Base-by-base conservation (phyloP, 2,329 filamentous ascomycete genomes). In the Pseudocercospora fijiensis region DNA sequence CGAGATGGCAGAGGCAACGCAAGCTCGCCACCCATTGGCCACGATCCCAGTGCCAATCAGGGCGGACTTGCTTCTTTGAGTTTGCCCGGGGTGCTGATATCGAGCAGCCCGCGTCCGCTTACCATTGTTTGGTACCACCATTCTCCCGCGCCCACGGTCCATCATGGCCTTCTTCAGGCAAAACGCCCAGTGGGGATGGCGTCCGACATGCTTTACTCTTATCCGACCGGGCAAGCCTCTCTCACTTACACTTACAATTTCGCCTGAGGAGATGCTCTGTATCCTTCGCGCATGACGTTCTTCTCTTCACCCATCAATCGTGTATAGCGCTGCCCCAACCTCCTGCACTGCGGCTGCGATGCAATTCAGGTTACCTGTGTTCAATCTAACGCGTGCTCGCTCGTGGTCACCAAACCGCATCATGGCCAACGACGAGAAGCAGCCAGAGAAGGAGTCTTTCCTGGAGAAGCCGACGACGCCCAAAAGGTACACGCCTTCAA, bases 401-500 rank as follows among this genome's bases (percentile, higher is more conserved):
- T 63, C 61, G 16, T 64, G 62, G 62, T 61, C 63, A 30, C 61
- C 63, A 45, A 65, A 41, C 37, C 37, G 59, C 59, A 20, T 22
- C 26, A 58, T 49, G 57, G 43, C 63, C 55, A 53, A 57, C 63
- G 30, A 47, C 63, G 33, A 57, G 58, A 60, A 65, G 41, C 57
- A 59, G 49, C 37, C 63, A 13, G 63, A 65, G 28, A 56, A 56
- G 53, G 53, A 41, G 53, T 56, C 53, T n/a, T 56, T 41, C 53
- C 28, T 41, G 16, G 53, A 56, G 28, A 33, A 56, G 53, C 18
- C 53, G 53, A 28, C 53, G 43, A 68, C 55, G 30, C 63, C 65
- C 20, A 61, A 65, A 53, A 68, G 69, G 7, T 69, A 66, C 61
- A 60, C 62, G 49, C 57, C 65, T 33, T 61, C 64, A 30, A 63